A percentile compares a stretch with the other conserved stretches of the same genome.
Evolutionary conservation across 2,329 filamentous ascomycete species (phyloP).

Genomic region (Aspergillus sp.): DNA sequence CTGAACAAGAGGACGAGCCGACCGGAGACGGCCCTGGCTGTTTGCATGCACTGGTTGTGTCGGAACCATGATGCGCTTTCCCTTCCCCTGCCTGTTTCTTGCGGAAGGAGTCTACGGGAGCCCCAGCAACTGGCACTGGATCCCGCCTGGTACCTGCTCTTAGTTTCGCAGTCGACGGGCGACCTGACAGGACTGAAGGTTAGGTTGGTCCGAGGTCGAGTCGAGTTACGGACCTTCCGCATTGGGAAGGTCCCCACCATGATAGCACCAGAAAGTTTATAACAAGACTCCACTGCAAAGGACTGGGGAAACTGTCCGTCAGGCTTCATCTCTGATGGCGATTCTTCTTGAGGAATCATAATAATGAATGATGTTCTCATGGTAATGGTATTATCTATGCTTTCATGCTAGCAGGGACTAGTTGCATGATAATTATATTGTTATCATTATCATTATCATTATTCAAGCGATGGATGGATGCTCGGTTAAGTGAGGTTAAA

Average conservation of each 20-base stretch:
- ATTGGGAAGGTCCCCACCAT: neutral
- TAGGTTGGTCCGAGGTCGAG: too few relatives aligned
- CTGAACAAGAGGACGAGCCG: neutral
- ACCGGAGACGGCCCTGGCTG: neutral
- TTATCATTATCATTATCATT: neutral
- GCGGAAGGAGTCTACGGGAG: too few relatives aligned
- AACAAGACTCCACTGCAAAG: neutral
- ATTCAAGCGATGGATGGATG: neutral
- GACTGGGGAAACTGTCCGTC: constrained; percentile 4
- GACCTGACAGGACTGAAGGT: too few relatives aligned
- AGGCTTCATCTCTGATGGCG: neutral
- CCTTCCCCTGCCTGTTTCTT: too few relatives aligned
- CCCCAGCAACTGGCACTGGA: too few relatives aligned
- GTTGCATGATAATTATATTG: neutral
- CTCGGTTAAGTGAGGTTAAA: constrained; percentile 2
- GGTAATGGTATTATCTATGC: neutral
- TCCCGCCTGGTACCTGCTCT: too few relatives aligned
- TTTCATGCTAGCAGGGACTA: neutral
- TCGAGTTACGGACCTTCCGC: constrained; percentile 8
- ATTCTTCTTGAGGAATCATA: too few relatives aligned
- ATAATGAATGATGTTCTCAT: too few relatives aligned
- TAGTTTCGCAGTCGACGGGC: too few relatives aligned
- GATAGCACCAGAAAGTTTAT: constrained; percentile 8
- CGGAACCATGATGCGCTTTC: too few relatives aligned
- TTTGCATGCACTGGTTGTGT: neutral